Base-by-base conservation (phyloP, 208 protist genomes). In the Trypanosomatidae sp. region DNA sequence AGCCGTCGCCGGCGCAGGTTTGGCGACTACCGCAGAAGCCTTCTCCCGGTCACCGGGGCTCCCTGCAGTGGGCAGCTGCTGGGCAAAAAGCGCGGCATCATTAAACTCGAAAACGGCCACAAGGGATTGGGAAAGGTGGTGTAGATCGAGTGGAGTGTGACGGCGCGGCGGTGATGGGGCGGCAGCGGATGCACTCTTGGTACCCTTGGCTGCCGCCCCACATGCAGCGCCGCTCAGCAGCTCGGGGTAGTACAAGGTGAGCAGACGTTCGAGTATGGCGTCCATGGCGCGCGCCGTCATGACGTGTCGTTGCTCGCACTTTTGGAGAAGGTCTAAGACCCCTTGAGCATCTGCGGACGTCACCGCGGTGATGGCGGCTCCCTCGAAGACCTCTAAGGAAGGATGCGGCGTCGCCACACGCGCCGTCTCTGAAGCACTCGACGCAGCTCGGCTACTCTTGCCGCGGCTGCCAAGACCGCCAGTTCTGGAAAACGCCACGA, bases 241-340 rank as follows among this genome's bases (percentile, higher is more conserved):
- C 17, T 73, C 77, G 1, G 74, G 69, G 62, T 86, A 84, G 65
- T 88, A 86, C 8, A 95, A 71, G 56, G 69, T 60, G 3, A 77
- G 22, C 5, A 95, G 66, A 41, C 87, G 85, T 43, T 69, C 1
- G 19, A 88, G 75, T 0, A 69, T 71, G 0, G 83, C 81, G 36
- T 91, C 74, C 83, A 95, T 88, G 53, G 91, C 79, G 43, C 76
- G 73, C 1, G 80, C 50, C 41, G 90, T 84, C 90, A 92, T 92
- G 59, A 92, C 74, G 33, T 83, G 73, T 25, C 76, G 81, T 41
- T 62, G 72, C 69, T 89, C 87, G 66, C 90, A 95, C 77, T 88
- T 88, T 33, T 79, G 79, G 59, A 95, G 62, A 69, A 95, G 77
- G 28, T 90, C 84, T 50, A 80, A 68, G 43, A 95, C 76, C 68